Evolutionary conservation across 2,329 filamentous ascomycete genomes (phyloP), one percentile per base, ranked within the genome.

Genomic region (Ophiostoma perfectum): DNA sequence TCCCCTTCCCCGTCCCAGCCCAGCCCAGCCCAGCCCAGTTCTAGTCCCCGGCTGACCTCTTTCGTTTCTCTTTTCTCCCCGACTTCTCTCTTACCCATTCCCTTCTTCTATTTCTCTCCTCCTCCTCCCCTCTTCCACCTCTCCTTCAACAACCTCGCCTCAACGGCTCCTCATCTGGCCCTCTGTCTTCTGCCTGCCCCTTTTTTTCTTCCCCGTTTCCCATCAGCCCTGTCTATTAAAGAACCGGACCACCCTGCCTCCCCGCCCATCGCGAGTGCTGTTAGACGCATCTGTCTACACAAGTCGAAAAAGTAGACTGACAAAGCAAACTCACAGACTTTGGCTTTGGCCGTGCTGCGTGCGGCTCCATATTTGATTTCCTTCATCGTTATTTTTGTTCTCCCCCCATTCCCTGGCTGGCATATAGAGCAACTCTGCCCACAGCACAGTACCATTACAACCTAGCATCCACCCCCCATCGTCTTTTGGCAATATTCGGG

Each of bases 311-410:
- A 60, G 55, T 60, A 60, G 55, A n/a, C 27, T 8, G 42, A 2
- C 49, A 65, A 36, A 44, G 5, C 65, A 14, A 12, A 7, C 52
- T 18, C n/a, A 16, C 49, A 18, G n/a, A 11, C 9, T 18, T 7
- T 27, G 14, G 16, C 5, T 45, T 6, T 55, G 18, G n/a, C 49
- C n/a, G n/a, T 11, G 27, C n/a, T 3, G 12, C 6, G 3, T 55
- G 49, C 49, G 49, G 49, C 55, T 60, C 55, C 55, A 39, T 60
- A 38, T 55, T 60, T 60, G 55, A 58, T 58, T 58, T 52, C 8
- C 18, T 52, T 8, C n/a, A 52, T 52, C 16, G 49, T 52, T 52
- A 58, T 58, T 58, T 58, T 36, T 52, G 49, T 27, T 52, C 47
- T 18, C 47, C 18, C 47, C 14, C 45, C 45, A 14, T 5, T 47